A percentile compares a stretch with the other conserved stretches of the same genome.
These are phyloP conservation scores for Colletotrichum limetticola DNA, from an alignment of 2,329 filamentous ascomycete species.

Conservation along the genomic window DNA sequence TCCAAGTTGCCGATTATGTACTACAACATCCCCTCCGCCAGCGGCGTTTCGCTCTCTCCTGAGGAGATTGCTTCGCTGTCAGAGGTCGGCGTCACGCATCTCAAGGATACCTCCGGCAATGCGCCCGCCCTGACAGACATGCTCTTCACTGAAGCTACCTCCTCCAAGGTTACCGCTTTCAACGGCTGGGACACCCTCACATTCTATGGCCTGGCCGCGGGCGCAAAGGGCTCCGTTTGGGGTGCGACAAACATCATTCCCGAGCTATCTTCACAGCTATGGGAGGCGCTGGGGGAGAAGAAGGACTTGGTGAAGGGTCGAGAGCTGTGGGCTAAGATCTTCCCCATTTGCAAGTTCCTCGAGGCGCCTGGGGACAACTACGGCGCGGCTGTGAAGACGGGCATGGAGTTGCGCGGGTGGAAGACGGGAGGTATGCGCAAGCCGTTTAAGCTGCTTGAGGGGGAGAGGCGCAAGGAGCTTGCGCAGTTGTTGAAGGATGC, in stretches of 20 bases:
- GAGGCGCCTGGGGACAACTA: conserved; percentile 56
- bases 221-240: conserved; percentile 61
- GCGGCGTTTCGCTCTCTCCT: conserved; percentile 53
- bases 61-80: conserved; percentile 54
- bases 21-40: conserved; percentile 62
- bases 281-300: conserved; percentile 56
- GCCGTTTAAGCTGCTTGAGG: conserved; percentile 54
- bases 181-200: conserved; percentile 66
- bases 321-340: conserved; percentile 60
- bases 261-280: conserved; percentile 58
- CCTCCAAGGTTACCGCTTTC: conserved; percentile 55
- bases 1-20: conserved; percentile 57
- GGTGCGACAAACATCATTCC: conserved; percentile 62
- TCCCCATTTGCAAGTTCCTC: conserved; percentile 60
- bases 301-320: conserved; percentile 54
- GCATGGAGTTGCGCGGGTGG: conserved; percentile 57
- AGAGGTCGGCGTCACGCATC: conserved; percentile 58
- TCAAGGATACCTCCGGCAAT: conserved; percentile 64
- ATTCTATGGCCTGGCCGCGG: conserved; percentile 62
- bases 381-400: conserved; percentile 58
- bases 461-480: conserved; percentile 46
- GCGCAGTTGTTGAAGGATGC: conserved; percentile 49
- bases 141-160: conserved; percentile 49
- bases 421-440: conserved; percentile 59
- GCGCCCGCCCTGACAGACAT: conserved; percentile 60